These are phyloP conservation scores for Angophora floribunda DNA, from an alignment of 345 rosid species.

Conservation along the genomic window DNA sequence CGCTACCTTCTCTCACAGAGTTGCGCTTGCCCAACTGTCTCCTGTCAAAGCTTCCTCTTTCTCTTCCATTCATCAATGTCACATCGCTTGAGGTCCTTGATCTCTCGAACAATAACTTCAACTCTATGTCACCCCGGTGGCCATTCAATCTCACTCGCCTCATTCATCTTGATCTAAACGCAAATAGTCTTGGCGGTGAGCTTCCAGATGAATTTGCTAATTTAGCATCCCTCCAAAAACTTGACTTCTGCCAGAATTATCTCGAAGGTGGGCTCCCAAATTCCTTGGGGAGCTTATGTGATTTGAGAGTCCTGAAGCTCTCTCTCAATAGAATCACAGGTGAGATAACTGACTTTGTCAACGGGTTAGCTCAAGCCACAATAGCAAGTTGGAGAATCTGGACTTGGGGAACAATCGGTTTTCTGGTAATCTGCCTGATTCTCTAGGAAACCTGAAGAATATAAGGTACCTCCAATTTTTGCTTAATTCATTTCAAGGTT, in stretches of 20 bases:
- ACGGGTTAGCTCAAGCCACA: no score
- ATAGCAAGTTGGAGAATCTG: no score
- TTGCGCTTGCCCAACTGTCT: conserved; percentile 8
- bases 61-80: conserved; percentile 6
- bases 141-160: background rate
- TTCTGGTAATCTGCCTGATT: no score
- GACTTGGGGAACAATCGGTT: no score
- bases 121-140: background rate
- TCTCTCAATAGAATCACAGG: background rate
- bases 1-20: conserved; percentile 24
- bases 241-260: no score
- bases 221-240: background rate
- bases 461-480: no score
- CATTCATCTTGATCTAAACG: background rate
- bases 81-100: background rate
- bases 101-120: conserved; percentile 19
- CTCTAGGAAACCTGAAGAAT: no score
- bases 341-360: background rate
- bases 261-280: no score
- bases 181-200: background rate
- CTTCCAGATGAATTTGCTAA: background rate
- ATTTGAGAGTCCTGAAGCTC: background rate
- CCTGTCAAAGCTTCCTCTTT: background rate
- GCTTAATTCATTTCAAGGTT: no score
- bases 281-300: background rate